Percentiles rank a stretch among this genome's conserved stretches.
These are phyloP conservation scores for Ophiostoma sp. DNA, from an alignment of 2,329 filamentous ascomycete species.

Conservation along the genomic window DNA sequence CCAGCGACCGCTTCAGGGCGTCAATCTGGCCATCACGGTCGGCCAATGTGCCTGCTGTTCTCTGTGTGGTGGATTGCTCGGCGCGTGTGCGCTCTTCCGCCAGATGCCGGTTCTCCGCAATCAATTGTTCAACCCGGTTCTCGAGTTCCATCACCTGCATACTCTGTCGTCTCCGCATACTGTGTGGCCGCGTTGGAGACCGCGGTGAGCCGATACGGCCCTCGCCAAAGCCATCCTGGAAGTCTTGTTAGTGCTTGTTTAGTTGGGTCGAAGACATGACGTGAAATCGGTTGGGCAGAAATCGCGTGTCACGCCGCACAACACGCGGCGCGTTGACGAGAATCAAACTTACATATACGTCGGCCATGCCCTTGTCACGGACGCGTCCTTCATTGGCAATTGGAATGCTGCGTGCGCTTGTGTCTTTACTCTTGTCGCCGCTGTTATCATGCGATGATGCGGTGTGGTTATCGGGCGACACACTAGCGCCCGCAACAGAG, in stretches of 20 bases:
- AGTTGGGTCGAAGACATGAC: background rate
- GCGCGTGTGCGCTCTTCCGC: conserved; percentile 65
- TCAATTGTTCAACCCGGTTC: conserved; percentile 73
- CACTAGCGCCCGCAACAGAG: conserved; percentile 12
- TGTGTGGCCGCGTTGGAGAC: conserved; percentile 89
- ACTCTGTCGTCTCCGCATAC: conserved; percentile 93
- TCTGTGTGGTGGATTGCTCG: conserved; percentile 55
- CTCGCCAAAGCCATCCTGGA: conserved; percentile 88
- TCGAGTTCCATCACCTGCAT: conserved; percentile 96
- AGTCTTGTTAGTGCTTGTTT: background rate
- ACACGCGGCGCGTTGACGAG: background rate
- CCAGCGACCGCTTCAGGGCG: conserved; percentile 69
- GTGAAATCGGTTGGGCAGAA: too few relatives aligned
- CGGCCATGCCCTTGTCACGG: conserved; percentile 79
- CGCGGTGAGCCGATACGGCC: conserved; percentile 78
- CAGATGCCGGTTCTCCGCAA: conserved; percentile 77
- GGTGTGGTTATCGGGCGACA: conserved; percentile 25
- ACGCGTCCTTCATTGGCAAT: conserved; percentile 82
- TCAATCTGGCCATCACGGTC: conserved; percentile 86
- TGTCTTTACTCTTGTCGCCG: conserved; percentile 21
- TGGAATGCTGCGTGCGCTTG: conserved; percentile 47
- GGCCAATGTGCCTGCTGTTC: conserved; percentile 63
- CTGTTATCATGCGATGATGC: conserved; percentile 25
- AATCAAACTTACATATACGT: conserved; percentile 76
- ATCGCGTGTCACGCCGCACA: background rate